phyloP scores from a whole-genome alignment of 345 rosid genomes.

The Citrus sp. region DNA sequence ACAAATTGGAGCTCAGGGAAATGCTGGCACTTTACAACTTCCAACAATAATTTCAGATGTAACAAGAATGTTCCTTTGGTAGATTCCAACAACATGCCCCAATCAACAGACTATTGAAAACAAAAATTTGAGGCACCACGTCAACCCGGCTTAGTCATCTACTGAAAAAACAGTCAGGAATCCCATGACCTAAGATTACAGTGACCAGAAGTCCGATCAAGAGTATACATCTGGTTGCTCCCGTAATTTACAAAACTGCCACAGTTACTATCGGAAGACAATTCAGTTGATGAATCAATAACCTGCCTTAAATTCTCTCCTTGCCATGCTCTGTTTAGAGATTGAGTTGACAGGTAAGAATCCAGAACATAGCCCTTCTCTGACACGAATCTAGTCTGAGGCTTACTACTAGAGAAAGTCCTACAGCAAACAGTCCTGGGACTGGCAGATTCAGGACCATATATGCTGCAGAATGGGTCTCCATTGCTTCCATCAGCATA shows the following conservation, averaged over 20 bases:
- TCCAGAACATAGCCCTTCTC: conserved; percentile 42
- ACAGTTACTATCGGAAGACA: conserved; percentile 24
- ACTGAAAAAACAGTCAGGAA: conserved; percentile 17
- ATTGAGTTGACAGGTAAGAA: conserved; percentile 31
- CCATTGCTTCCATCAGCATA: conserved; percentile 50
- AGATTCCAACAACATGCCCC: conserved; percentile 25
- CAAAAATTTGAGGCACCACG: conserved; percentile 30
- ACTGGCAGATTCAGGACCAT: conserved; percentile 37
- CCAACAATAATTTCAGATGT: neutral
- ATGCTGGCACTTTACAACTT: conserved; percentile 18
- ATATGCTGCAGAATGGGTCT: conserved; percentile 38
- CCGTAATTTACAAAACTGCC: conserved; percentile 41
- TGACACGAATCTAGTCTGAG: conserved; percentile 49
- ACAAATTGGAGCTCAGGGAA: neutral
- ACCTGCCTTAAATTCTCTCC: conserved; percentile 25
- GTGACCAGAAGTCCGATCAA: conserved; percentile 39
- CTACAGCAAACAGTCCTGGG: conserved; percentile 52
- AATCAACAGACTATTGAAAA: conserved; percentile 25
- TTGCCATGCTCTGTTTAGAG: conserved; percentile 8
- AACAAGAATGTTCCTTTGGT: conserved; percentile 12
- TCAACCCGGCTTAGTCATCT: conserved; percentile 23
- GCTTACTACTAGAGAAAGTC: conserved; percentile 42
- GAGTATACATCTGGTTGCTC: conserved; percentile 33
- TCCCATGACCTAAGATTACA: conserved; percentile 26
- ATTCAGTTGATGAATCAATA: conserved; percentile 23